Conservation (phyloP, 805 yeast genomes). For the Candida taoyuanica region DNA sequence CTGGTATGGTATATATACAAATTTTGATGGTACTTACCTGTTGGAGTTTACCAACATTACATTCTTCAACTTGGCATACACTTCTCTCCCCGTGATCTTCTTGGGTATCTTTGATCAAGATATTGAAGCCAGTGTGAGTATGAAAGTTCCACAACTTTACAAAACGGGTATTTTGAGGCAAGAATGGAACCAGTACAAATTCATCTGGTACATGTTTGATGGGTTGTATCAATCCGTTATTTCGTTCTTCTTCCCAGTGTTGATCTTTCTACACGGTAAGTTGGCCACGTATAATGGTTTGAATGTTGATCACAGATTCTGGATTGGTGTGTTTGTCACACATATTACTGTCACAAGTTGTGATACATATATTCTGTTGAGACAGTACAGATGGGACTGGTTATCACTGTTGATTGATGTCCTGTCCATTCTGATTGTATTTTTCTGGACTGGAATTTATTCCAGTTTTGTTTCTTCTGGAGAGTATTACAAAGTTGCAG, state of each 20-base stretch:
- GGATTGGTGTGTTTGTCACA: slow-evolving; percentile 63
- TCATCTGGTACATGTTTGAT: slow-evolving; percentile 70
- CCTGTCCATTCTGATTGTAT: slow-evolving; percentile 55
- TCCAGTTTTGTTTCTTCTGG: slow-evolving; percentile 44
- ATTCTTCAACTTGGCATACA: slow-evolving; percentile 80
- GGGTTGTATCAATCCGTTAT: slow-evolving; percentile 73
- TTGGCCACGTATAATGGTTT: slow-evolving; percentile 49
- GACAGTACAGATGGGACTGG: slow-evolving; percentile 84
- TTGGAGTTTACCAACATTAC: slow-evolving; percentile 75
- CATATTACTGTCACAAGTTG: slow-evolving; percentile 62
- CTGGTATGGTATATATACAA: slow-evolving; percentile 72
- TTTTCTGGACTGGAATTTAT: slow-evolving; percentile 79
- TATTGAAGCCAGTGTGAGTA: slow-evolving; percentile 62
- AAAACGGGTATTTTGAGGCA: slow-evolving; percentile 64
- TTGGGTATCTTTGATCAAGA: slow-evolving; percentile 80
- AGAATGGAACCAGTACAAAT: slow-evolving; percentile 69
- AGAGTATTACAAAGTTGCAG: slow-evolving; percentile 64
- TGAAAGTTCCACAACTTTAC: slow-evolving; percentile 72
- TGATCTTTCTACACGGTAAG: slow-evolving; percentile 41
- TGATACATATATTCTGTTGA: slow-evolving; percentile 58
- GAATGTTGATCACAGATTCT: slow-evolving; percentile 62
- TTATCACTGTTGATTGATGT: slow-evolving; percentile 50
- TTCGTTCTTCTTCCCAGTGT: slow-evolving; percentile 69
- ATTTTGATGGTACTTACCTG: slow-evolving; percentile 77
- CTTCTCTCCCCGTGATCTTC: slow-evolving; percentile 75